Evolutionary conservation across 208 protist species (phyloP).

Genomic region (Crithidia acanthocephali): DNA sequence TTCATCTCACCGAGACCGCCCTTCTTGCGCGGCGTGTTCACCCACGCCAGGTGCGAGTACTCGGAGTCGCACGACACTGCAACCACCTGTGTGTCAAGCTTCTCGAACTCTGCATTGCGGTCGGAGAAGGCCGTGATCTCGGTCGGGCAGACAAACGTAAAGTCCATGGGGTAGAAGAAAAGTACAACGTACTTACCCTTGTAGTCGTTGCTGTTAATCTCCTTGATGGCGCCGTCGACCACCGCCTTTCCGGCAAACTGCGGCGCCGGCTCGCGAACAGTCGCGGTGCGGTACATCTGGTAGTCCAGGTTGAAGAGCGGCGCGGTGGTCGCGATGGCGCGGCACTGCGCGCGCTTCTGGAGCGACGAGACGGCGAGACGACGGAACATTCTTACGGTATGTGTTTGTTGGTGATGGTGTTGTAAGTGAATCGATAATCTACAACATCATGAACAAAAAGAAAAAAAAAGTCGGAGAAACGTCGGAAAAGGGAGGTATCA

Average conservation of each 20-base stretch:
- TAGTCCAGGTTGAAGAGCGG: constrained; percentile 84
- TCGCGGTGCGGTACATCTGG: constrained; percentile 78
- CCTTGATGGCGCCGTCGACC: constrained; percentile 94
- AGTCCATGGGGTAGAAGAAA: constrained; percentile 97
- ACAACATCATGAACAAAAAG: constrained; percentile 10
- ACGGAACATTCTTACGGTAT: constrained; percentile 58
- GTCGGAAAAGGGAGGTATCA: not conserved
- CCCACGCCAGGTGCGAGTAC: constrained; percentile 97
- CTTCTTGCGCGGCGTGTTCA: constrained; percentile 94
- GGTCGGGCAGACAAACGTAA: constrained; percentile 98
- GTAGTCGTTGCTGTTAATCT: constrained; percentile 92
- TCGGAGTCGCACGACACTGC: constrained; percentile 94
- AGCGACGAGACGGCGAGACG: constrained; percentile 45
- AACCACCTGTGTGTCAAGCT: constrained; percentile 90
- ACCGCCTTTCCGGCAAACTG: constrained; percentile 94
- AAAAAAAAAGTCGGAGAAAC: not conserved
- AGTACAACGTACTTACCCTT: constrained; percentile 95
- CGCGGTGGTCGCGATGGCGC: constrained; percentile 50
- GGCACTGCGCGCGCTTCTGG: constrained; percentile 25
- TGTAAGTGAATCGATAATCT: constrained; percentile 6
- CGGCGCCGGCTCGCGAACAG: constrained; percentile 89
- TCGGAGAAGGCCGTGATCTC: constrained; percentile 97
- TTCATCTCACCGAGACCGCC: constrained; percentile 97
- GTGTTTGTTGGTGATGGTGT: constrained; percentile 18
- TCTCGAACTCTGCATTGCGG: constrained; percentile 90